phyloP scores from a whole-genome alignment of 2,329 filamentous ascomycete species.

The Fusarium sp. region DNA sequence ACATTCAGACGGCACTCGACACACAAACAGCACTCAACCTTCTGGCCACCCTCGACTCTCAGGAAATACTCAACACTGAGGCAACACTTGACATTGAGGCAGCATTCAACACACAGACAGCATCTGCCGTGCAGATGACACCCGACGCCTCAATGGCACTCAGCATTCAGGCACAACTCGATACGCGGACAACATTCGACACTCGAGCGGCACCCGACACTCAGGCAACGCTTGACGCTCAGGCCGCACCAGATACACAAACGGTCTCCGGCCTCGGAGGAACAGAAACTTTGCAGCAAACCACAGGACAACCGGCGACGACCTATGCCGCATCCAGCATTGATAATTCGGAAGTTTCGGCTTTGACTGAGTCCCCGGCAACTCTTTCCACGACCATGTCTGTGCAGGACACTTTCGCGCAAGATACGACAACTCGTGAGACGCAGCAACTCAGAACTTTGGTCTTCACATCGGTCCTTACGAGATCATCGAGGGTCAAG shows the following conservation, averaged over 20 bases:
- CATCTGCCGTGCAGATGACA: not conserved
- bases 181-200: not conserved
- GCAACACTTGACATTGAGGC: not conserved
- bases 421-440: not conserved
- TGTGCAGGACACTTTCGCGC: not conserved
- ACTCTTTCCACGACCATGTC: not conserved
- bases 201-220: not conserved
- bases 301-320: not conserved
- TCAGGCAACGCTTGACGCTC: not conserved
- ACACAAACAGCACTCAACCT: not conserved
- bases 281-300: not conserved
- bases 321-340: not conserved
- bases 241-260: not conserved
- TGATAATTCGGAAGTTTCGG: not conserved
- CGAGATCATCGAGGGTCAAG: slow-evolving; percentile 31
- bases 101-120: not conserved
- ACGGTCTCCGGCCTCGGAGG: not conserved
- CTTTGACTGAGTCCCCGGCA: not conserved
- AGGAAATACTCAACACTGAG: not conserved
- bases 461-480: slow-evolving; percentile 35
- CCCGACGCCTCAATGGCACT: not conserved
- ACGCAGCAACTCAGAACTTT: slow-evolving; percentile 20
- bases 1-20: not conserved
- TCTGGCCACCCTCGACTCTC: not conserved
- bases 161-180: not conserved